Percentiles rank a stretch among this genome's conserved stretches.
Evolutionary conservation across 768 basidiomycete species (phyloP).

Genomic region (Podaxis carcinomalis): DNA sequence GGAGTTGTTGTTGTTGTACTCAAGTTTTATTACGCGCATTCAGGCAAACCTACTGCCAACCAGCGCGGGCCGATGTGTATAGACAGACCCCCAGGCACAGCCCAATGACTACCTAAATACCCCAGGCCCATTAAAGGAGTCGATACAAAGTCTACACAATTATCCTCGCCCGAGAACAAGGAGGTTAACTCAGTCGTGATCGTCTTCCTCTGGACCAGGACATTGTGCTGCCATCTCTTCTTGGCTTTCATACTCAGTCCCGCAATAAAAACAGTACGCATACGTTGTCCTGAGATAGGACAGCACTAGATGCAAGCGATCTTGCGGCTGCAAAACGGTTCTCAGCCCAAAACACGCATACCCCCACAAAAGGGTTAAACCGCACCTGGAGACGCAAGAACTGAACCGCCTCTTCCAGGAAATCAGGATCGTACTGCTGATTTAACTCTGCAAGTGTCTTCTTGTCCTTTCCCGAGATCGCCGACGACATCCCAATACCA

Average conservation of each 20-base stretch:
- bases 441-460: slow-evolving; percentile 20
- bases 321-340: slow-evolving; percentile 49
- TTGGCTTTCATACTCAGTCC: slow-evolving; percentile 60
- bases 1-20: no score
- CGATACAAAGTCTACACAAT: background rate
- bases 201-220: slow-evolving; percentile 73
- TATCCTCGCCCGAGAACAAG: background rate
- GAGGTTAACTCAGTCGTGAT: slow-evolving; percentile 57
- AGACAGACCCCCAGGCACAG: no score
- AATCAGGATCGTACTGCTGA: slow-evolving; percentile 44
- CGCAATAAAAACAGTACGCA: slow-evolving; percentile 88
- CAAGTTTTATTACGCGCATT: no score
- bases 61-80: no score
- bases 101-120: no score
- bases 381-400: slow-evolving; percentile 65
- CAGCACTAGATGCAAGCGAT: slow-evolving; percentile 64
- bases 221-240: slow-evolving; percentile 63
- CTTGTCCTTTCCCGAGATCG: slow-evolving; percentile 15
- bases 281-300: slow-evolving; percentile 70
- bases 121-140: no score
- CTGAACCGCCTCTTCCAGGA: slow-evolving; percentile 61
- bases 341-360: background rate
- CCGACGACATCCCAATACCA: background rate
- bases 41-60: no score
- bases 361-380: slow-evolving; percentile 4